A percentile compares a stretch with the other conserved stretches of the same genome.
Evolutionary conservation across 208 protist species (phyloP).

Genomic region (Acanthamoeba castellanii): DNA sequence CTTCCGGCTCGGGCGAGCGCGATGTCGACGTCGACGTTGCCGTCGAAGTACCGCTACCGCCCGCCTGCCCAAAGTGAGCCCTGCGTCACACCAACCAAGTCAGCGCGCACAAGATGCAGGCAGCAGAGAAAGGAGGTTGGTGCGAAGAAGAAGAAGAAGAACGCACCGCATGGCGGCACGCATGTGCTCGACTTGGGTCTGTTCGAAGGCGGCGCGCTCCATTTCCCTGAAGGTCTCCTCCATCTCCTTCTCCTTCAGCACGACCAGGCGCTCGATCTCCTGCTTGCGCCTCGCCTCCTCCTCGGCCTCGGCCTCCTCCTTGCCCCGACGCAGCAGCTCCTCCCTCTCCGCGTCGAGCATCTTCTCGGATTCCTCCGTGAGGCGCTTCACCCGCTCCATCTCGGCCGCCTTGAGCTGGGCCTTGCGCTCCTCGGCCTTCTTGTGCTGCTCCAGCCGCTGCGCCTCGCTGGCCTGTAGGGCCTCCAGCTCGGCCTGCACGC

Average conservation of each 20-base stretch:
- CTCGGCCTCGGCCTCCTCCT: neutral
- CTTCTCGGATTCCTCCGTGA: neutral
- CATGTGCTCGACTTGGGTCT: conserved; percentile 32
- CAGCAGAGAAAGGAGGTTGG: too few species aligned
- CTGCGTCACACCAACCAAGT: neutral
- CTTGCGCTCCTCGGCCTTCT: conserved; percentile 28
- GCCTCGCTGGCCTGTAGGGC: neutral
- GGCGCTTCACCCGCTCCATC: neutral
- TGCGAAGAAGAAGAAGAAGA: neutral
- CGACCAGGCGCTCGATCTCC: neutral
- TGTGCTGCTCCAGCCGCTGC: neutral
- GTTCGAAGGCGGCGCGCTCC: neutral
- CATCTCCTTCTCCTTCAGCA: conserved; percentile 52
- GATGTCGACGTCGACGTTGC: neutral
- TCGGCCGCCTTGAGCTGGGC: neutral
- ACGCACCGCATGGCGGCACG: neutral
- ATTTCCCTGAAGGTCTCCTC: conserved; percentile 53
- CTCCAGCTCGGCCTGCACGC: conserved; percentile 18
- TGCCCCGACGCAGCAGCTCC: neutral
- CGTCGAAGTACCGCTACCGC: neutral
- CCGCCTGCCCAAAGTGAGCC: neutral
- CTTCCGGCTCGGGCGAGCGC: neutral
- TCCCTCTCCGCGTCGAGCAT: conserved; percentile 23
- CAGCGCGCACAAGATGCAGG: neutral
- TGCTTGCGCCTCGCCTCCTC: neutral